Evolutionary conservation across 2,329 filamentous ascomycete species (phyloP).

Genomic region (Ascomycota sp.): DNA sequence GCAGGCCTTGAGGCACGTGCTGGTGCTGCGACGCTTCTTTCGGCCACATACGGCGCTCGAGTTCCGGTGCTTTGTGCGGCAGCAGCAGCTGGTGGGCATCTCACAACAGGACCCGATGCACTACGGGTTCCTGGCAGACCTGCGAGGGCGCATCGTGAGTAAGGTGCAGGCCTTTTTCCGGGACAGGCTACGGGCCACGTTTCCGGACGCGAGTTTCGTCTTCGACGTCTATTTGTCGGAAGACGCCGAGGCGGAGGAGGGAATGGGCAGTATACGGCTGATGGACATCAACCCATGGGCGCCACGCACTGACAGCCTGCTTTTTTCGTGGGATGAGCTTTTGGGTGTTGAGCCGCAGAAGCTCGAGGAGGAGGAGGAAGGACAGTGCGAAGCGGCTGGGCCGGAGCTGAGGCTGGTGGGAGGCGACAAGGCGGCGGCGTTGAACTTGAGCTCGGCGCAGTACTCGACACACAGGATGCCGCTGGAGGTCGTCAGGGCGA

Average conservation of each 20-base stretch:
- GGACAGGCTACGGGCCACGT: constrained; percentile 49
- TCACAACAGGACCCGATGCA: constrained; percentile 80
- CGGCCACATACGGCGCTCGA: constrained; percentile 78
- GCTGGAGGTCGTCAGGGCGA: constrained; percentile 68
- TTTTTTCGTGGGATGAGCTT: constrained; percentile 82
- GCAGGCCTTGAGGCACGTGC: constrained; percentile 44
- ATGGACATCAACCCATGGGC: constrained; percentile 96
- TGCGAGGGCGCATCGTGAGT: constrained; percentile 46
- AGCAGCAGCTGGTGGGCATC: constrained; percentile 59
- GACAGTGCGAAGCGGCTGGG: constrained; percentile 35
- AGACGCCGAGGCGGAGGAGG: constrained; percentile 27
- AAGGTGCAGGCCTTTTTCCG: constrained; percentile 62
- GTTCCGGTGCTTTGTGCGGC: constrained; percentile 86
- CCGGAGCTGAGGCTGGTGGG: constrained; percentile 70
- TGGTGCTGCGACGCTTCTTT: constrained; percentile 77
- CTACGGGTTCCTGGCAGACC: constrained; percentile 54
- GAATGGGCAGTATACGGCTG: constrained; percentile 59
- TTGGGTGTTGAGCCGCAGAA: constrained; percentile 45
- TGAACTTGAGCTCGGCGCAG: constrained; percentile 64
- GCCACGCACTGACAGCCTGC: constrained; percentile 62
- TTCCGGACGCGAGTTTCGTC: constrained; percentile 65
- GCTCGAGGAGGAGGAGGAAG: constrained; percentile 17
- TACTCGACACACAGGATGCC: constrained; percentile 94
- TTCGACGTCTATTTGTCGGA: constrained; percentile 88
- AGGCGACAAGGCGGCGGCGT: constrained; percentile 72